A percentile compares a stretch with the other conserved stretches of the same genome.
Conservation (phyloP, 2,329 filamentous ascomycete species). For the Paecilomyces sp. region DNA sequence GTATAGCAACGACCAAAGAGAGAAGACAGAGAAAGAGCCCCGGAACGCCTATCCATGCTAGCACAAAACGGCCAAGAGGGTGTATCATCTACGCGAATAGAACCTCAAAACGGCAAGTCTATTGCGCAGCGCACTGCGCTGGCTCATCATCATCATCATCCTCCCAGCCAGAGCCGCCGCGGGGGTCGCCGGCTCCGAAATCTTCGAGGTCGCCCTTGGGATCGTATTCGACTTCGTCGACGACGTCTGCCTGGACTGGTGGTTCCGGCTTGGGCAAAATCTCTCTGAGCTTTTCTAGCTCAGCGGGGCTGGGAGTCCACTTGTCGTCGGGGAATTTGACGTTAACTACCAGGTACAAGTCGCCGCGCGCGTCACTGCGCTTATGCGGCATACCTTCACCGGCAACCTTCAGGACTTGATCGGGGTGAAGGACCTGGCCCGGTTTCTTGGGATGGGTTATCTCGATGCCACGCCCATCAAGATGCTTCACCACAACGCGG, state of each 20-base stretch:
- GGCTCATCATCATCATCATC: constrained; percentile 41
- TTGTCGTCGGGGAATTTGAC: constrained; percentile 83
- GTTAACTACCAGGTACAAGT: constrained; percentile 79
- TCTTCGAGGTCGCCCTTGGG: constrained; percentile 76
- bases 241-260: constrained; percentile 61
- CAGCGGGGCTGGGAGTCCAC: constrained; percentile 68
- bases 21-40: neutral
- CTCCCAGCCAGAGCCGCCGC: constrained; percentile 40
- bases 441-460: constrained; percentile 67
- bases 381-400: constrained; percentile 96
- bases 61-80: constrained; percentile 1
- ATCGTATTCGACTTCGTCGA: constrained; percentile 85
- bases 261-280: constrained; percentile 61
- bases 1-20: neutral
- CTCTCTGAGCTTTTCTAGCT: constrained; percentile 63
- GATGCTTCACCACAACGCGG: constrained; percentile 80
- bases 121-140: constrained; percentile 45
- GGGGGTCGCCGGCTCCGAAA: constrained; percentile 39
- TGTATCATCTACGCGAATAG: constrained; percentile 1
- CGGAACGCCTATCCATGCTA: neutral
- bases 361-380: constrained; percentile 73
- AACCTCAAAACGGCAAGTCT: constrained; percentile 10
- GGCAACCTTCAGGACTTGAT: constrained; percentile 74
- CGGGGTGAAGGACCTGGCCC: constrained; percentile 75
- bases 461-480: constrained; percentile 85